These are phyloP conservation scores for Dendrocalamus sinicus DNA, from an alignment of 176 grass and related monocot species.

Conservation along the genomic window DNA sequence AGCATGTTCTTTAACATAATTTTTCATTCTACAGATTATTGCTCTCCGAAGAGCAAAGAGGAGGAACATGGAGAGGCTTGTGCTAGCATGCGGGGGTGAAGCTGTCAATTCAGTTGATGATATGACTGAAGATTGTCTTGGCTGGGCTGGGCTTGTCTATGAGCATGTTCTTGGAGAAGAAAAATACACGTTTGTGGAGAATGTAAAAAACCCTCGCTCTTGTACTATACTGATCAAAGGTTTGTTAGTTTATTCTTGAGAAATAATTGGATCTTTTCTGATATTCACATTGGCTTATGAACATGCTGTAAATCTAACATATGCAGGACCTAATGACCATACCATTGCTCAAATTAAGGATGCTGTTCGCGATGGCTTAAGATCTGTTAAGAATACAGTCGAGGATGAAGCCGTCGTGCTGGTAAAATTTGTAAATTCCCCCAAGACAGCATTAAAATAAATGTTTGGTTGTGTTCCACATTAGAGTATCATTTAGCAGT, in stretches of 20 bases:
- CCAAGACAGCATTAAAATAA: neutral
- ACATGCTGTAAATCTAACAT: slow-evolving; percentile 25
- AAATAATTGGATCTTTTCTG: slow-evolving; percentile 25
- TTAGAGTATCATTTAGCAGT: neutral
- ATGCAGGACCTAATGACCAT: slow-evolving; percentile 95
- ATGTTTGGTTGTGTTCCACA: neutral
- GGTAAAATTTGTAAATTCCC: slow-evolving; percentile 53
- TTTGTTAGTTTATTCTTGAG: slow-evolving; percentile 57
- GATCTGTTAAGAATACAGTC: slow-evolving; percentile 90
- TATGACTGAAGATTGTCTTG: slow-evolving; percentile 86
- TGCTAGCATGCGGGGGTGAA: slow-evolving; percentile 87
- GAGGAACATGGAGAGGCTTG: slow-evolving; percentile 98
- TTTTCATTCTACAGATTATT: slow-evolving; percentile 74
- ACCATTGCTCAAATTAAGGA: slow-evolving; percentile 99
- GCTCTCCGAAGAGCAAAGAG: slow-evolving; percentile 92
- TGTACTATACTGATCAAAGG: slow-evolving; percentile 99
- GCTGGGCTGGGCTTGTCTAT: slow-evolving; percentile 96
- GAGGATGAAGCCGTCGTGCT: slow-evolving; percentile 94
- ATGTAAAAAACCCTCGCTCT: slow-evolving; percentile 90
- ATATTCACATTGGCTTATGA: slow-evolving; percentile 3
- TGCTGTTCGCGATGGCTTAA: slow-evolving; percentile 89
- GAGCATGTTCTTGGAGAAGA: slow-evolving; percentile 97
- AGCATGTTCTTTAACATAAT: neutral
- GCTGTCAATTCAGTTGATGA: slow-evolving; percentile 95
- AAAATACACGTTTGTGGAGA: slow-evolving; percentile 96